Evolutionary conservation across 2,329 filamentous ascomycete genomes (phyloP), one percentile per base, ranked within the genome.

Genomic region (Huntiella decipiens): DNA sequence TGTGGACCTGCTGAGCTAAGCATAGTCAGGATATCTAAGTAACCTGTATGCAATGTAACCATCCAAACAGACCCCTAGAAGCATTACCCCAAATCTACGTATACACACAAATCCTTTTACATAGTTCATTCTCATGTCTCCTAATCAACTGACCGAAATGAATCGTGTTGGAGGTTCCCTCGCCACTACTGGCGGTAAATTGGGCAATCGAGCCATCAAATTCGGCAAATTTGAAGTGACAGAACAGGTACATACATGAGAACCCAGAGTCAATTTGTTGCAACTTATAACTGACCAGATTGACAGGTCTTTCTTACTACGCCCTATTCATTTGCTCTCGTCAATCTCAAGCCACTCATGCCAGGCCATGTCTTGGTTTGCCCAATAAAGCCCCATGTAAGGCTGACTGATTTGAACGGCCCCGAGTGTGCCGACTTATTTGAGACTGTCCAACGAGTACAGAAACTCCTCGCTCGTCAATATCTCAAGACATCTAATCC

Each of bases 311-410:
- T 96, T 66, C 74, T 92, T 61, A 68, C 70, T 53, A 93, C 87
- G 1, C 69, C 73, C 1, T 70, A 81, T 55, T 83, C 79, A 54
- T 95, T 86, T 65, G 86, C 84, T 45, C 70, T 96, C 51, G 87
- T 96, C 48, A 98, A 98, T 64, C 75, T 96, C 59, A 95, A 94
- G 63, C 91, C 91, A 17, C 74, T 98, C 34, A 72, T 95, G 1
- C 86, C 87, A 0, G 91, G 91, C 48, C 91, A 98, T 65, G 79
- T 96, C 51, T 81, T 98, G 31, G 74, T 98, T 51, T 94, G 82
- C 53, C 85, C 91, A 0, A 32, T 44, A 8, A 71, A 74, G 15
- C 69, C 69, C 32, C 79, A 86, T 53, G 73, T 70, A 41, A 82
- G 84, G 43, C 71, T 96, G 47, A 74, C 77, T 44, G 82, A 92